phyloP scores from a whole-genome alignment of 208 protist genomes.

The Crithidia thermophila region DNA sequence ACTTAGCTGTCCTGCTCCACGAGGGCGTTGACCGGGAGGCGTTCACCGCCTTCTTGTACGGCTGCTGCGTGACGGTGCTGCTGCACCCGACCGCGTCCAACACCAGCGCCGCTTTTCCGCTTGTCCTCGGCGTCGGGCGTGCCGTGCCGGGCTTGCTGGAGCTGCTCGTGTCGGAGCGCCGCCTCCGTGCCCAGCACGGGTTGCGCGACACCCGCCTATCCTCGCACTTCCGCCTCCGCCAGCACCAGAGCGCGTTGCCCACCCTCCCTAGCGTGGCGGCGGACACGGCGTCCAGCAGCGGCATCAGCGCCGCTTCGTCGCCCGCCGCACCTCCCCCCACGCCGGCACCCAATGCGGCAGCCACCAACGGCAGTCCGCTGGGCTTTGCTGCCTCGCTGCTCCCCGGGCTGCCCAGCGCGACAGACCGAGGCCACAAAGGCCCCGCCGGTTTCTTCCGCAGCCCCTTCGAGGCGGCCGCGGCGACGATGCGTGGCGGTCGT shows the following conservation, averaged over 20 bases:
- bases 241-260: neutral
- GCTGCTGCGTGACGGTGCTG: conserved; percentile 37
- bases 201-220: conserved; percentile 31
- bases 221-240: conserved; percentile 12
- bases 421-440: conserved; percentile 3
- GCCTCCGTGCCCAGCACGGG: conserved; percentile 27
- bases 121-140: conserved; percentile 17
- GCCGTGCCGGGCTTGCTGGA: conserved; percentile 54
- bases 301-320: neutral
- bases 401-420: conserved; percentile 1
- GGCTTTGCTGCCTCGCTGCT: conserved; percentile 8
- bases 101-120: neutral
- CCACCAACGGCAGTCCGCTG: neutral
- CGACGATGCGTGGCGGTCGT: neutral
- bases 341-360: neutral
- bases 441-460: conserved; percentile 10
- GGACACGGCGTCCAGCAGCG: neutral
- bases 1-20: conserved; percentile 51
- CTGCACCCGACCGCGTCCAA: conserved; percentile 30
- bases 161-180: conserved; percentile 35
- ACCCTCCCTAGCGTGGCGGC: neutral
- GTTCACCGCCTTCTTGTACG: conserved; percentile 69
- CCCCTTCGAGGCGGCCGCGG: conserved; percentile 20
- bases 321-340: neutral
- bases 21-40: conserved; percentile 72